phyloP scores from a whole-genome alignment of 2,329 filamentous ascomycete species.

The Sclerotinia spermophila region DNA sequence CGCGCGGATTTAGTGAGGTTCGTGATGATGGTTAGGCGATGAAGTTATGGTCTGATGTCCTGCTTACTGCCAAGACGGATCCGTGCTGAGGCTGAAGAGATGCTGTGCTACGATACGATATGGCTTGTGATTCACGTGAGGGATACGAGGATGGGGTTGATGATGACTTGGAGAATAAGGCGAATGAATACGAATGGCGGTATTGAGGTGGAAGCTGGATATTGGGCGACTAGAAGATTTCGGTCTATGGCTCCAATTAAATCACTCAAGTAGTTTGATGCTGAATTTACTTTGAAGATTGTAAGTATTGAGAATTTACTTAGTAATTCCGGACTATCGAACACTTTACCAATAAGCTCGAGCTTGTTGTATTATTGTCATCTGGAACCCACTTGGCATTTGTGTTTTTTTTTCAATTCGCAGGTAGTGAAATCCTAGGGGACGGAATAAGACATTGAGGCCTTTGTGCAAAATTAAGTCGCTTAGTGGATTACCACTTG shows the following conservation, averaged over 20 bases:
- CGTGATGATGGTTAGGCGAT: not conserved
- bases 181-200: not conserved
- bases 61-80: constrained; percentile 12
- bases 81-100: not conserved
- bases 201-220: not conserved
- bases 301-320: not conserved
- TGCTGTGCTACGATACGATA: constrained; percentile 1
- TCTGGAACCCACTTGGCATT: not conserved
- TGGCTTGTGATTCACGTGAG: not conserved
- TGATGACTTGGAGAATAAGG: not conserved
- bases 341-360: too few relatives aligned
- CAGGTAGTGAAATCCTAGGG: too few relatives aligned
- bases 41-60: constrained; percentile 8
- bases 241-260: not conserved
- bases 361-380: not conserved
- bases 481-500: not conserved
- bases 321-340: too few relatives aligned
- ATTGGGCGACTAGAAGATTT: not conserved
- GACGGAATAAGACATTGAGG: not conserved
- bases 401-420: too few relatives aligned
- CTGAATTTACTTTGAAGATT: not conserved
- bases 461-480: not conserved
- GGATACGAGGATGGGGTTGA: not conserved
- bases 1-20: constrained; percentile 1
- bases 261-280: not conserved